Evolutionary conservation across 2,329 filamentous ascomycete species (phyloP).

Genomic region (Sporothrix pseudoabietina): DNA sequence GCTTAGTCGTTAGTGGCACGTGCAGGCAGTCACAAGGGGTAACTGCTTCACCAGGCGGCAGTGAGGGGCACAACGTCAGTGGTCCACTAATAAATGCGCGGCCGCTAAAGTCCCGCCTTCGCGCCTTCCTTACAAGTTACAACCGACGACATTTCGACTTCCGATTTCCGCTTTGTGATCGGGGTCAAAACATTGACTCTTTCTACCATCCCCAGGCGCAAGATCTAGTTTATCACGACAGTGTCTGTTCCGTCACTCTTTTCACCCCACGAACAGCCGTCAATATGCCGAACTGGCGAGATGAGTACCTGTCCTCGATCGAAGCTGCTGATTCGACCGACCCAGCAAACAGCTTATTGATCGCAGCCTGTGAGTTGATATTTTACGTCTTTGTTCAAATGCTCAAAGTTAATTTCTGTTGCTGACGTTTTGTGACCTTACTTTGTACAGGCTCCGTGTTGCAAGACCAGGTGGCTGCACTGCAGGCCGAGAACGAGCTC

Average conservation of each 20-base stretch:
- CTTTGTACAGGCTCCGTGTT: constrained; percentile 61
- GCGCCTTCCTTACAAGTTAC: background rate
- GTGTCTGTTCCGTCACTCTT: background rate
- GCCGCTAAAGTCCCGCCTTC: constrained; percentile 4
- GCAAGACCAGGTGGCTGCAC: constrained; percentile 65
- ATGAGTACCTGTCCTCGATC: constrained; percentile 77
- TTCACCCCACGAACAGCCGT: background rate
- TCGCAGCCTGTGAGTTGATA: constrained; percentile 72
- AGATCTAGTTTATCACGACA: background rate
- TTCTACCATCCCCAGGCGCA: background rate
- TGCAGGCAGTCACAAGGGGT: constrained; percentile 19
- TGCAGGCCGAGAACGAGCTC: constrained; percentile 58
- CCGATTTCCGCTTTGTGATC: background rate
- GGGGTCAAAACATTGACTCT: background rate
- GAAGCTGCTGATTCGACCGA: constrained; percentile 70
- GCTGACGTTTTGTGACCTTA: background rate
- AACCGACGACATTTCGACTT: background rate
- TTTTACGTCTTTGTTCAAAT: background rate
- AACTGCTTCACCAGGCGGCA: constrained; percentile 9
- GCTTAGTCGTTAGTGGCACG: constrained; percentile 26
- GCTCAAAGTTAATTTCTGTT: background rate
- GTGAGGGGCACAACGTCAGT: constrained; percentile 15
- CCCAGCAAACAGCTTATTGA: constrained; percentile 64
- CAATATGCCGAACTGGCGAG: constrained; percentile 69
- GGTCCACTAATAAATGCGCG: constrained; percentile 22